Evolutionary conservation across 371 early-diverging fungal genomes (phyloP).

Genomic region (Apophysomyces elegans): DNA sequence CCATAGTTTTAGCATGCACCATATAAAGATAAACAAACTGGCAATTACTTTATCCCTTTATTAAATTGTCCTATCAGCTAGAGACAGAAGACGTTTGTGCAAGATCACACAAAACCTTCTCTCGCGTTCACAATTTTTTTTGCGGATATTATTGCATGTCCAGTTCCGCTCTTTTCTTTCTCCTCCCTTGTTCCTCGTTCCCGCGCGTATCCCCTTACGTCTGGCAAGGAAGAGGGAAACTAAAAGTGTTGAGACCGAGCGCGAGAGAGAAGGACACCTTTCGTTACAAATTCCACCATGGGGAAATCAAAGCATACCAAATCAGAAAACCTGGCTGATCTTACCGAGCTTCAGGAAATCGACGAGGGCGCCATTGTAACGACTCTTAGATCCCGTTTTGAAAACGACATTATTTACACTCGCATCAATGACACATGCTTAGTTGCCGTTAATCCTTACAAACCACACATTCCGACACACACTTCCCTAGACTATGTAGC

Average conservation of each 20-base stretch:
- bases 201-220: neutral
- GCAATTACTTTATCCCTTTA: conserved; percentile 6
- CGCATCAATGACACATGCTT: conserved; percentile 65
- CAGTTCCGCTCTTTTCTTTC: conserved; percentile 3
- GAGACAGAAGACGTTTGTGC: neutral
- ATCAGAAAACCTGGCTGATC: conserved; percentile 32
- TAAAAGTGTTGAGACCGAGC: neutral
- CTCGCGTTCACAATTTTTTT: neutral
- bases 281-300: conserved; percentile 7
- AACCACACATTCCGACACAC: conserved; percentile 31
- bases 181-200: neutral
- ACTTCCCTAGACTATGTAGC: conserved; percentile 74
- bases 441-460: conserved; percentile 45
- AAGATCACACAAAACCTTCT: conserved; percentile 8
- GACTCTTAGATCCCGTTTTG: conserved; percentile 55
- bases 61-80: conserved; percentile 6
- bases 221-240: neutral
- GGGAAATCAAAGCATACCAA: conserved; percentile 25
- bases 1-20: neutral
- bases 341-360: conserved; percentile 27
- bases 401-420: conserved; percentile 62
- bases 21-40: conserved; percentile 7
- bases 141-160: conserved; percentile 8
- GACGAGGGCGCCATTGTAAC: conserved; percentile 50
- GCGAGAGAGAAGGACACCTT: neutral